These are phyloP conservation scores for Colletotrichum lentis DNA, from an alignment of 2,329 filamentous ascomycete genomes.

Conservation along the genomic window DNA sequence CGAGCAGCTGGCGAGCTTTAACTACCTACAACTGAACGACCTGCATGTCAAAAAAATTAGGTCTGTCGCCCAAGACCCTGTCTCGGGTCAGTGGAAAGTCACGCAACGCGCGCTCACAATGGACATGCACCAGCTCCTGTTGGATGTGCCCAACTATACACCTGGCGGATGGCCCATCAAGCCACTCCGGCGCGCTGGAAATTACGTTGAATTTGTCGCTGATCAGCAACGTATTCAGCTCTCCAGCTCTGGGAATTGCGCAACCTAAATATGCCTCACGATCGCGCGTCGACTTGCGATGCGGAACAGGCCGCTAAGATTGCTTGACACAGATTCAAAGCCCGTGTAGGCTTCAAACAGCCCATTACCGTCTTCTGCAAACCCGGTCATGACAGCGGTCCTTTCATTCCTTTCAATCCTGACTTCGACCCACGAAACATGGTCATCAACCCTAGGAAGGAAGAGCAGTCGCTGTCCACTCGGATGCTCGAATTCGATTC, in stretches of 20 bases:
- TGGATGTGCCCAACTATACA: not conserved
- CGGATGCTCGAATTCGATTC: conserved; percentile 33
- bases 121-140: not conserved
- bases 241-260: not conserved
- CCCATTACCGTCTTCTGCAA: conserved; percentile 44
- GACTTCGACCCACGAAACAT: conserved; percentile 52
- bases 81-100: not conserved
- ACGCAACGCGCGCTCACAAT: not conserved
- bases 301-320: conserved; percentile 30
- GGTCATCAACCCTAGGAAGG: conserved; percentile 44
- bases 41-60: not conserved
- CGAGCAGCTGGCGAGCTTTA: not conserved
- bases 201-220: not conserved
- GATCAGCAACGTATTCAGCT: not conserved
- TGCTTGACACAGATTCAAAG: conserved; percentile 45
- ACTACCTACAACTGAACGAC: not conserved
- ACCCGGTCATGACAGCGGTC: conserved; percentile 42
- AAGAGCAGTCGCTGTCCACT: conserved; percentile 21
- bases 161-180: not conserved
- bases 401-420: conserved; percentile 51
- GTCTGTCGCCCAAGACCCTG: not conserved
- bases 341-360: conserved; percentile 46
- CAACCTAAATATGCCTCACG: not conserved
- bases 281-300: not conserved
- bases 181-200: not conserved